Percentiles rank a stretch among this genome's conserved stretches.
Evolutionary conservation across 441 rosid genomes (phyloP).

Genomic region (Melastoma candidum): DNA sequence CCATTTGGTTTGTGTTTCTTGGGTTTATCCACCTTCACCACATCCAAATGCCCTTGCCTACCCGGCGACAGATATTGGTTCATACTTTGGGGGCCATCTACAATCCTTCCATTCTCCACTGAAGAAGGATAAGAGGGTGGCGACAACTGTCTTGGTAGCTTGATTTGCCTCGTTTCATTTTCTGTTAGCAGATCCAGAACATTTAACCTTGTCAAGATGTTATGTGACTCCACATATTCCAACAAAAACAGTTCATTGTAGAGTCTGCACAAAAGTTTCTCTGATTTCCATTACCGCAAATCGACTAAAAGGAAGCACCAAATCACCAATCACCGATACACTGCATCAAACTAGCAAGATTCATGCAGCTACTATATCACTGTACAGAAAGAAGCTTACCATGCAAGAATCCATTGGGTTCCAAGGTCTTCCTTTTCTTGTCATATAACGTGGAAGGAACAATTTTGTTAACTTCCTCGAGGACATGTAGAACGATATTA

Average conservation of each 20-base stretch:
- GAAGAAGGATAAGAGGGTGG: conserved; percentile 10
- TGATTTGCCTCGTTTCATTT: conserved; percentile 23
- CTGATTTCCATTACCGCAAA: too few species aligned
- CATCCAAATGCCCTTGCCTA: conserved; percentile 14
- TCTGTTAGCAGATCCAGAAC: conserved; percentile 25
- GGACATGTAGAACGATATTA: conserved; percentile 17
- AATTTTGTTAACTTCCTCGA: conserved; percentile 20
- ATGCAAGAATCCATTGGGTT: conserved; percentile 31
- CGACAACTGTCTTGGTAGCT: conserved; percentile 24
- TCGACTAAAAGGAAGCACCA: too few species aligned
- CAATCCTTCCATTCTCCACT: conserved; percentile 27
- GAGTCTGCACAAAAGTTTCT: too few species aligned
- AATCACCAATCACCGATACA: background rate
- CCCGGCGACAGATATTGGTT: conserved; percentile 5
- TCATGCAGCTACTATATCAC: too few species aligned
- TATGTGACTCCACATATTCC: background rate
- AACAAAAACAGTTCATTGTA: conserved; percentile 2
- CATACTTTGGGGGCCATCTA: conserved; percentile 22
- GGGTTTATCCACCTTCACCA: conserved; percentile 16
- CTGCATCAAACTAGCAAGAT: conserved; percentile 4
- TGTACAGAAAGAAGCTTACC: conserved; percentile 25
- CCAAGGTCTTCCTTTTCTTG: conserved; percentile 32
- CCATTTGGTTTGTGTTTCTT: conserved; percentile 32
- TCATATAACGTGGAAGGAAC: conserved; percentile 18
- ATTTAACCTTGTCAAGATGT: background rate